These are phyloP conservation scores for Apiospora saccharicola DNA, from an alignment of 2,329 filamentous ascomycete genomes.

Conservation along the genomic window DNA sequence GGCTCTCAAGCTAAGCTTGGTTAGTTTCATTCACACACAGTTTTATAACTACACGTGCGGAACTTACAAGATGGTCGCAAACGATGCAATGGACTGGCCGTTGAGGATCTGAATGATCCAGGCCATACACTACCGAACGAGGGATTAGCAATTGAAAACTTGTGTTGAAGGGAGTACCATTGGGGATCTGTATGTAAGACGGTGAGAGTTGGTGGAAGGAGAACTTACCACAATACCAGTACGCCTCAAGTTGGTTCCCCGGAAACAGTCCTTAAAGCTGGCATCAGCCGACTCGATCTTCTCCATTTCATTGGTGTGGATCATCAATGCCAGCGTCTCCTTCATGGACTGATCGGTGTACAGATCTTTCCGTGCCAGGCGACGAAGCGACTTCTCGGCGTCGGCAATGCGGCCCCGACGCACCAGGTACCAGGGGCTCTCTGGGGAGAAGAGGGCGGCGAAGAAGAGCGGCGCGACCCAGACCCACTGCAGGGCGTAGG, in stretches of 20 bases:
- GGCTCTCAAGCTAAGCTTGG: slow-evolving; percentile 53
- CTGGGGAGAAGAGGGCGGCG: slow-evolving; percentile 52
- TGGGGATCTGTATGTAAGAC: neutral
- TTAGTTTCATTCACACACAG: neutral
- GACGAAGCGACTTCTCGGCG: slow-evolving; percentile 48
- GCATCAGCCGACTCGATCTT: slow-evolving; percentile 56
- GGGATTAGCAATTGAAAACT: neutral
- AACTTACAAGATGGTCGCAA: slow-evolving; percentile 62
- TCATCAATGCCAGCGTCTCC: slow-evolving; percentile 61
- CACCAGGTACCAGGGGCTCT: slow-evolving; percentile 59
- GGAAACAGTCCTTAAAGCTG: slow-evolving; percentile 60
- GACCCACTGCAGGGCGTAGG: slow-evolving; percentile 60
- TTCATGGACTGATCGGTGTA: slow-evolving; percentile 49
- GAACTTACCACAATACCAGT: slow-evolving; percentile 67
- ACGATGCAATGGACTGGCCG: slow-evolving; percentile 70
- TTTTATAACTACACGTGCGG: rapidly evolving
- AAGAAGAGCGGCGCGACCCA: slow-evolving; percentile 53
- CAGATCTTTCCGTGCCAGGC: slow-evolving; percentile 50
- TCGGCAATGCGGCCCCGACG: slow-evolving; percentile 50
- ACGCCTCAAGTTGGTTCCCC: slow-evolving; percentile 56
- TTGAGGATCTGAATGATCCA: slow-evolving; percentile 65
- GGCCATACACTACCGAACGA: slow-evolving; percentile 33
- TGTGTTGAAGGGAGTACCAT: neutral
- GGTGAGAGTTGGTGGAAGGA: slow-evolving; percentile 45
- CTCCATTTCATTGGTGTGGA: slow-evolving; percentile 65